These are phyloP conservation scores for Phaffia australis DNA, from an alignment of 768 basidiomycete species.

Conservation along the genomic window DNA sequence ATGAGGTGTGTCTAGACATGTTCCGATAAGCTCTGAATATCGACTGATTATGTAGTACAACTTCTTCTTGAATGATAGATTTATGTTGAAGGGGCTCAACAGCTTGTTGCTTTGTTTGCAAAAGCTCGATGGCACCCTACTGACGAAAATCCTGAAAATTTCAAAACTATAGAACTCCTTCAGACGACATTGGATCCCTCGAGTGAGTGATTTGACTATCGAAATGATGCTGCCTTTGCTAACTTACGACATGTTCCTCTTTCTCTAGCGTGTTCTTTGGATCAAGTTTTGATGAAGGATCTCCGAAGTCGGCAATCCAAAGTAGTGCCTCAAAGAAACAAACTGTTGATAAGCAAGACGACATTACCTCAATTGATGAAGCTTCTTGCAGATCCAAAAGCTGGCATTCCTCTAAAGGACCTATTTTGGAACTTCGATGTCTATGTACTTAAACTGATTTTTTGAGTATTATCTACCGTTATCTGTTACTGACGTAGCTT, in stretches of 20 bases:
- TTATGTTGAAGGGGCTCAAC: conserved; percentile 77
- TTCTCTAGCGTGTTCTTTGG: conserved; percentile 49
- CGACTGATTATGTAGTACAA: too few species aligned
- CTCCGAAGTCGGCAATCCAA: conserved; percentile 52
- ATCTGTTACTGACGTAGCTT: neutral
- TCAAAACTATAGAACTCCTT: conserved; percentile 50
- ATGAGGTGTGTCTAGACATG: too few species aligned
- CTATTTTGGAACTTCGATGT: conserved; percentile 13
- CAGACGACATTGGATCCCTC: conserved; percentile 77
- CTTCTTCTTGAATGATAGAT: conserved; percentile 35
- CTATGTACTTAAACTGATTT: neutral
- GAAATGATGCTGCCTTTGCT: too few species aligned
- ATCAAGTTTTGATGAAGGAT: conserved; percentile 65
- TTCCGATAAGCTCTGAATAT: too few species aligned
- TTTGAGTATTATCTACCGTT: too few species aligned
- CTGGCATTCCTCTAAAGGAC: conserved; percentile 9
- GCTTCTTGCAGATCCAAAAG: conserved; percentile 9
- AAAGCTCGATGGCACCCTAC: conserved; percentile 63
- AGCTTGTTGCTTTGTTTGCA: conserved; percentile 76
- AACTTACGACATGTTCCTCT: neutral
- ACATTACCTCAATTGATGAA: conserved; percentile 10
- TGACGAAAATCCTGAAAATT: conserved; percentile 45
- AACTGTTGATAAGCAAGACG: conserved; percentile 20
- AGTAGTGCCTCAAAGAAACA: conserved; percentile 37
- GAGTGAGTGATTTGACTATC: neutral